Evolutionary conservation across 2,329 filamentous ascomycete species (phyloP), one percentile per base, ranked within the genome.

Genomic region (Emmonsiellopsis sp.): DNA sequence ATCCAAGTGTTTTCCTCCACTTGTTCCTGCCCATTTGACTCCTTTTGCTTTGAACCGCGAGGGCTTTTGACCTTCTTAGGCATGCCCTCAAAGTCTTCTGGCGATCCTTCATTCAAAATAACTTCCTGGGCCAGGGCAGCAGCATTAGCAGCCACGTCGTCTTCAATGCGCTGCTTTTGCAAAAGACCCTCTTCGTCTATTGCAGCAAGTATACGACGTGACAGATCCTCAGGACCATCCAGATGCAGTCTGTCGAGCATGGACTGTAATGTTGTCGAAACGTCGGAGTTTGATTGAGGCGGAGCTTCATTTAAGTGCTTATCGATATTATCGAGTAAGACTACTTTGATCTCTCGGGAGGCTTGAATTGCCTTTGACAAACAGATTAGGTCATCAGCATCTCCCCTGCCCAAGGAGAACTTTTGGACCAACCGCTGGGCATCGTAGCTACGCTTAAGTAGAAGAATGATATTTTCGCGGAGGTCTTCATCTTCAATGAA

Each of bases 101-200:
- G 76, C 32, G 77, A 72, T 3, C 83, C 86, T 66, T 90, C 86
- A 34, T 79, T 77, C 31, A 77, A 74, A 17, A 88, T 76, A 9
- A 92, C 80, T 53, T 86, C 79, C 64, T 90, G 81, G 5, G 88
- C 88, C 47, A 95, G 74, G 1, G 81, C 80, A 27, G 87, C 80
- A 61, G 93, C 83, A 56, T 85, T 81, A 17, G 78, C 81, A 0
- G 84, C 83, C 57, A 88, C 83, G 51, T 79, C 82, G 56, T 92
- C 84, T 60, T 93, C 84, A 1, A 85, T 78, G 37, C 85, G 81
- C 62, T 96, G 91, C 62, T 88, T 85, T 59, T 88, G 83, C 13
- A 84, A 77, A n/a, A 97, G 74, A 0, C 90, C 88, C 57, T 96
- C 91, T 70, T 97, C 93, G 62, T 98, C 93, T 54, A 98, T 95